These are phyloP conservation scores for Yamadazyma philogaea DNA, from an alignment of 805 yeast species.

Conservation along the genomic window DNA sequence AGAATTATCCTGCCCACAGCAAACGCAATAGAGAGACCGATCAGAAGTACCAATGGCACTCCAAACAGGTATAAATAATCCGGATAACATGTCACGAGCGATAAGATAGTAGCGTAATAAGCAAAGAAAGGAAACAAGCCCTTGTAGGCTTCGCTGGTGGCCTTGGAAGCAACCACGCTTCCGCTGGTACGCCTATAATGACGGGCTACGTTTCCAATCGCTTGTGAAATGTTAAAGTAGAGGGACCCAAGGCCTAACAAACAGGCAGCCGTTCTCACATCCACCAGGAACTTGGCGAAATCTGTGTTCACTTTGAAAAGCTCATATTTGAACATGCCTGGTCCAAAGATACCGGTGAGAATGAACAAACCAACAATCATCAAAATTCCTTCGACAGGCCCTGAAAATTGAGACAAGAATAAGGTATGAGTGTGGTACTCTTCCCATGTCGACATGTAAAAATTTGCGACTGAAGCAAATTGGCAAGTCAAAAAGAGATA, in stretches of 20 bases:
- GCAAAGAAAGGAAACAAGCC: conserved; percentile 69
- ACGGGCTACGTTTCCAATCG: conserved; percentile 55
- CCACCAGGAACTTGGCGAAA: conserved; percentile 30
- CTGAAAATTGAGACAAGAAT: conserved; percentile 75
- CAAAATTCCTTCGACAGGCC: conserved; percentile 93
- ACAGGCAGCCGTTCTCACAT: conserved; percentile 20
- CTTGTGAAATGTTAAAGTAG: conserved; percentile 65
- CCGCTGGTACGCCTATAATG: conserved; percentile 37
- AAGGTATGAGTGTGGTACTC: conserved; percentile 86
- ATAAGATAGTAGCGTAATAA: conserved; percentile 48
- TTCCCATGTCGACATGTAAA: conserved; percentile 92
- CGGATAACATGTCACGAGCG: conserved; percentile 51
- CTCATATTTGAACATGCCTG: conserved; percentile 56
- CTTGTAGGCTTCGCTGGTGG: conserved; percentile 41
- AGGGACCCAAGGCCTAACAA: conserved; percentile 52
- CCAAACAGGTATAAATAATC: conserved; percentile 43
- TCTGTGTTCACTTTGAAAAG: conserved; percentile 34
- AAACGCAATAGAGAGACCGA: conserved; percentile 76
- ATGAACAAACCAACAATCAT: conserved; percentile 54
- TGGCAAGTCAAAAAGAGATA: conserved; percentile 60
- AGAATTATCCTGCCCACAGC: conserved; percentile 88
- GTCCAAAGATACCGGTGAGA: conserved; percentile 67
- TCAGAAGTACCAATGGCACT: conserved; percentile 60
- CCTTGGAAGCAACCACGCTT: conserved; percentile 21
- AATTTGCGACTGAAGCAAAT: conserved; percentile 73